Base-by-base conservation (phyloP, 2,329 filamentous ascomycete species). In the Alternaria viburni region DNA sequence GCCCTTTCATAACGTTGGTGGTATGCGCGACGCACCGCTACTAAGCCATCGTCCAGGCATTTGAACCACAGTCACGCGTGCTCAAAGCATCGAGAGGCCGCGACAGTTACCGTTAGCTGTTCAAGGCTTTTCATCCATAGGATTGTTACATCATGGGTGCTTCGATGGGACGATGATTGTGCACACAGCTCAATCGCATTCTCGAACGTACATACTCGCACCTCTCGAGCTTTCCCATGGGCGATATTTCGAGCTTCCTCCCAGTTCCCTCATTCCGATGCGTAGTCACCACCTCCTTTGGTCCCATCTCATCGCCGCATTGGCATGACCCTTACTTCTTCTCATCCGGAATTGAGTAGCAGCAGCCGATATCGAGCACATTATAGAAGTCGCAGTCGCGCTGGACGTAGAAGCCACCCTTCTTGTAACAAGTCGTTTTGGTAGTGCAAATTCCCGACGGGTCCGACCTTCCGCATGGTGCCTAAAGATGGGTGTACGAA, bases 301-400 rank as follows among this genome's bases (percentile, higher is more conserved):
- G n/a, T 28, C 17, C 21, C 4, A 21, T 26, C n/a, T n/a, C n/a
- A 6, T 52, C 11, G 12, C 3, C 13, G 12, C 30, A 44, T 59
- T 17, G 19, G 17, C n/a, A 21, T 23, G 9, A 9, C 12, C 19
- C 23, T 50, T 12, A 61, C 10, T 67, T 57, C 57, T 68, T 64
- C 54, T 71, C 65, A 11, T 69, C 67, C 5, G 73, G 71, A 30
- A 75, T 71, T 25, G 65, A 59, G 55, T 75, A 75, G 65, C 74
- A 76, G 59, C 74, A 76, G 7, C 74, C 72, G 36, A 76, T 69
- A 45, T 76, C 74, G 41, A 71, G 55, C 11, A 75, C 72, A 44
- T 75, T 69, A 58, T 76, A 76, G 47, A 75, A 76, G 2, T 65
- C 66, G 57, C 74, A 76, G 49, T 76, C 74, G 8, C 74, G 62